Percentiles rank a stretch among this genome's conserved stretches.
Evolutionary conservation across 2,329 filamentous ascomycete genomes (phyloP).

Genomic region (Aspergillus sp.): DNA sequence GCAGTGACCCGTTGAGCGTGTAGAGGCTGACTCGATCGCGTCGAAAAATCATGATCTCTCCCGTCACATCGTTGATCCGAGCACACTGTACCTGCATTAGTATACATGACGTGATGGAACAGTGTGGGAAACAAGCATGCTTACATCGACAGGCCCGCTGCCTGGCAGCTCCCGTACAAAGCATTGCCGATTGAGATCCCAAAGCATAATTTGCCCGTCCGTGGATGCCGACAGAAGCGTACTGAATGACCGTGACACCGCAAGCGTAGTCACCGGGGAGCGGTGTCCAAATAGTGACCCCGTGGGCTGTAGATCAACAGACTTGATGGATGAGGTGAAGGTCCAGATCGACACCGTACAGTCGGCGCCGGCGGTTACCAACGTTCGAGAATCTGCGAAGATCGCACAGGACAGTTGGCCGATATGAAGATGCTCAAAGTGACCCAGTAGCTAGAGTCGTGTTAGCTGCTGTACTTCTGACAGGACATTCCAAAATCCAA

Average conservation of each 20-base stretch:
- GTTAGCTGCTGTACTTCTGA: conserved; percentile 1
- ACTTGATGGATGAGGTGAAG: conserved; percentile 65
- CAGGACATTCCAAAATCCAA: not conserved
- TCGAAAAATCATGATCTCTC: conserved; percentile 83
- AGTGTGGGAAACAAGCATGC: not conserved
- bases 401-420: conserved; percentile 81
- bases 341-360: conserved; percentile 87
- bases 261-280: conserved; percentile 76
- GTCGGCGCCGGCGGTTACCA: conserved; percentile 90
- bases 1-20: conserved; percentile 80
- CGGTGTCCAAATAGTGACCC: conserved; percentile 90
- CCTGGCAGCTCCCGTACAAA: conserved; percentile 75
- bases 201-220: conserved; percentile 82
- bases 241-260: conserved; percentile 84
- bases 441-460: conserved; percentile 62
- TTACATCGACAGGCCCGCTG: conserved; percentile 53
- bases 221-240: conserved; percentile 80
- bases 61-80: conserved; percentile 84
- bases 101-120: not conserved
- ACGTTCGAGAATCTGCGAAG: conserved; percentile 85
- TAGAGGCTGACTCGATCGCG: conserved; percentile 75
- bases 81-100: conserved; percentile 64
- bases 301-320: conserved; percentile 75
- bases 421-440: conserved; percentile 92
- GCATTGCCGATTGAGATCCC: conserved; percentile 89